Evolutionary conservation across 2,329 filamentous ascomycete genomes (phyloP).

Genomic region (Fusarium miscanthi): DNA sequence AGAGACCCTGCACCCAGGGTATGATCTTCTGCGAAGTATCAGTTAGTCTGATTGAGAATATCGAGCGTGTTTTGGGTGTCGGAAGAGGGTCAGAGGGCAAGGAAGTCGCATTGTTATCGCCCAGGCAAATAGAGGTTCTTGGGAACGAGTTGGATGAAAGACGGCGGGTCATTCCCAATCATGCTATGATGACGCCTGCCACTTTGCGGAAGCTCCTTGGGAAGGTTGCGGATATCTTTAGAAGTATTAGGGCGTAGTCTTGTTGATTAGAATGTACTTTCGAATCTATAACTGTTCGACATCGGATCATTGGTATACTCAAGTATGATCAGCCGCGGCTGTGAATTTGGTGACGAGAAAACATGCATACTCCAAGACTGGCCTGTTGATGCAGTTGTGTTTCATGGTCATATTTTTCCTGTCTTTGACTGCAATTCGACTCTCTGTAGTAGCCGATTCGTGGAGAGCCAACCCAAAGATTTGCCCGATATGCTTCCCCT

Average conservation of each 20-base stretch:
- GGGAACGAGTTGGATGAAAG: neutral
- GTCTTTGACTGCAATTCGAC: neutral
- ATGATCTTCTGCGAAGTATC: neutral
- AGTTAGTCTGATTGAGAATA: neutral
- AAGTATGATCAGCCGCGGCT: too few relatives aligned
- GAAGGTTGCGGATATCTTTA: neutral
- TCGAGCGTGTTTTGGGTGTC: neutral
- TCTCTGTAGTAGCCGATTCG: accelerated
- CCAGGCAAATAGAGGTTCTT: neutral
- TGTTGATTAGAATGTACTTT: accelerated
- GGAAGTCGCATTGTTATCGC: neutral
- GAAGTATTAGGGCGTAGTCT: neutral
- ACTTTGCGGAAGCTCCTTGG: neutral
- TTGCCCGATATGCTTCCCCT: accelerated
- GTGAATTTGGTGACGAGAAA: too few relatives aligned
- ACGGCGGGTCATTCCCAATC: neutral
- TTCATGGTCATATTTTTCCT: neutral
- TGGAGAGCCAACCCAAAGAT: accelerated
- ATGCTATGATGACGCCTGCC: neutral
- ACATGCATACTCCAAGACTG: neutral
- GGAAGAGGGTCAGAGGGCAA: accelerated
- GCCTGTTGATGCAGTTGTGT: accelerated
- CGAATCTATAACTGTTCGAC: accelerated
- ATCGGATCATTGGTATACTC: neutral
- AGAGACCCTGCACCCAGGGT: neutral